Base-by-base conservation (phyloP, 305 asterid species). In the Euphrasia arctica region DNA sequence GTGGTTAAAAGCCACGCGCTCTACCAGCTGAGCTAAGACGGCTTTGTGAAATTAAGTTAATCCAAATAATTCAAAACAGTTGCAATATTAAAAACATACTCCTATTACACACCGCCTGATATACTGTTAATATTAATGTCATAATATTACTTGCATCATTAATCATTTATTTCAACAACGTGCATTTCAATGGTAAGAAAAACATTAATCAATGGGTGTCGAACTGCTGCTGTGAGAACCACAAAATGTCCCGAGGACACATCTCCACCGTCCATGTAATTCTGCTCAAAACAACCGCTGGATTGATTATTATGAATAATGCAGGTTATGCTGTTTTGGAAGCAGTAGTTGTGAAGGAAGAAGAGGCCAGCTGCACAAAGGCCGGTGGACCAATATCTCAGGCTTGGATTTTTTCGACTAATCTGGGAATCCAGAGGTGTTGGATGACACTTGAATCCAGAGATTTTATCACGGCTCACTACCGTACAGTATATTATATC, bases 1-100 rank as follows among this genome's bases (percentile, higher is more conserved):
- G 77, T 76, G 85, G 88, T 86, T 86, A 82, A 83, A 85, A 86
- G 87, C 84, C 85, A 78, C 87, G 80, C 89, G 86, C 86, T 83
- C 86, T 83, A 80, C 86, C 86, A 14, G 77, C 79, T 80, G 83
- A 80, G 83, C 83, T 80, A 78, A 74, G 82, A 80, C 80, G 77
- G 82, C 79, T n/a, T 3, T 1, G 27, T 1, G 27, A 25, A 25
- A 25, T 25, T 25, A 25, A 25, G 27, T 25, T 25, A 25, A 25
- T 25, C 27, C 27, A 25, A 25, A 1, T 25, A 25, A 0, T 25
- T 25, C 27, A 25, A 25, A 25, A 1, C 27, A 25, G 27, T 25
- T 25, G 27, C 27, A 25, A 1, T 25, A 25, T 25, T 25, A 25
- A 25, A 25, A 25, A 25, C 27, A 25, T 25, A 25, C 27, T 25